Evolutionary conservation across 345 rosid genomes (phyloP).

Genomic region (Abelmoschus esculentus): DNA sequence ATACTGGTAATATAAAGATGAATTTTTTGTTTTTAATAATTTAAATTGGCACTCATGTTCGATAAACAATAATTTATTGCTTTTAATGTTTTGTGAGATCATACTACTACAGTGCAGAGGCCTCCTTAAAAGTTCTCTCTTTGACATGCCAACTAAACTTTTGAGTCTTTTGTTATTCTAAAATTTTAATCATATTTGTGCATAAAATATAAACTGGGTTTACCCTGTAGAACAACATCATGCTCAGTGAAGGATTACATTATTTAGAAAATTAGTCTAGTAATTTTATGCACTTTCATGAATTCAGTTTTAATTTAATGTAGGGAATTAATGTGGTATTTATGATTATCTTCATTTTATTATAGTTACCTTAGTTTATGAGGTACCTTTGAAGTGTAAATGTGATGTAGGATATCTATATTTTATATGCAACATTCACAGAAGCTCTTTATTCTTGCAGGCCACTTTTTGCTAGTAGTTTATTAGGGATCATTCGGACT

Average conservation of each 20-base stretch:
- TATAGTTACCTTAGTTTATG: neutral
- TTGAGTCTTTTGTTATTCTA: neutral
- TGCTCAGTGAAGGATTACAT: neutral
- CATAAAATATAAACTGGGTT: neutral
- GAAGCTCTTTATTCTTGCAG: slow-evolving; percentile 34
- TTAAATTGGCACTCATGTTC: neutral
- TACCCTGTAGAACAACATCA: neutral
- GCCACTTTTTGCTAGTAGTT: slow-evolving; percentile 83
- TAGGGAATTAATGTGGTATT: neutral
- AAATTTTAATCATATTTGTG: neutral
- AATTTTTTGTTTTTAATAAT: neutral
- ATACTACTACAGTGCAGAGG: neutral
- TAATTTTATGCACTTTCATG: neutral
- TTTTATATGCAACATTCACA: neutral
- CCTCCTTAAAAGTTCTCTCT: neutral
- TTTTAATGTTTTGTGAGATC: neutral
- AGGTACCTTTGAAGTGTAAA: neutral
- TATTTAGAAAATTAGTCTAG: neutral
- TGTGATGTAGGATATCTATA: too few species aligned
- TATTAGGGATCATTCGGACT: slow-evolving; percentile 58
- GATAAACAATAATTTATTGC: neutral
- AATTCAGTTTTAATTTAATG: neutral
- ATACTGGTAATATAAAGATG: neutral
- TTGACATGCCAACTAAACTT: neutral
- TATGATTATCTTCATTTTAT: neutral